Evolutionary conservation across 2,329 filamentous ascomycete genomes (phyloP).

Genomic region (Botryotinia calthae): DNA sequence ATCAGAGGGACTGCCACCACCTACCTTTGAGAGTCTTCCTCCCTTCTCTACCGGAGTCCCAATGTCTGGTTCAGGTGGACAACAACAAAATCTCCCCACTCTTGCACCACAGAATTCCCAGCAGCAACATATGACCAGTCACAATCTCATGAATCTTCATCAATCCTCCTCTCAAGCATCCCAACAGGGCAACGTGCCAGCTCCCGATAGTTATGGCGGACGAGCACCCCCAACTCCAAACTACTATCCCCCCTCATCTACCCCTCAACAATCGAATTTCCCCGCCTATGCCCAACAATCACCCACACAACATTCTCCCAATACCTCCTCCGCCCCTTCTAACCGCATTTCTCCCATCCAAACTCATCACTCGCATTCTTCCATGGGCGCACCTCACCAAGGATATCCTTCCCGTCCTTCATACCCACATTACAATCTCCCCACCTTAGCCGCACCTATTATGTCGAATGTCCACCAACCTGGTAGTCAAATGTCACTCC

Average conservation of each 20-base stretch:
- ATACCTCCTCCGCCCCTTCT: slow-evolving; percentile 41
- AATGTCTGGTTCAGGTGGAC: slow-evolving; percentile 49
- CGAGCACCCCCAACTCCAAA: slow-evolving; percentile 57
- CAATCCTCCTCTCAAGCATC: slow-evolving; percentile 47
- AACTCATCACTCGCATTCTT: slow-evolving; percentile 39
- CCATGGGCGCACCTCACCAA: slow-evolving; percentile 56
- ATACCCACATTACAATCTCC: slow-evolving; percentile 52
- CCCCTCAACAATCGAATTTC: slow-evolving; percentile 48
- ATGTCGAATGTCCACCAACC: slow-evolving; percentile 79
- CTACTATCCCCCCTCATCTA: slow-evolving; percentile 54
- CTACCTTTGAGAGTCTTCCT: slow-evolving; percentile 65
- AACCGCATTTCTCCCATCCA: slow-evolving; percentile 43
- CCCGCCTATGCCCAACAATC: slow-evolving; percentile 50
- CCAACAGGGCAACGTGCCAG: slow-evolving; percentile 53
- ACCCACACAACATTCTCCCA: slow-evolving; percentile 46
- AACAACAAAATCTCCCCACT: slow-evolving; percentile 41
- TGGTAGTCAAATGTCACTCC: slow-evolving; percentile 67
- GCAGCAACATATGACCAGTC: slow-evolving; percentile 43
- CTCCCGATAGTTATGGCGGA: slow-evolving; percentile 55
- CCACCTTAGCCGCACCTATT: slow-evolving; percentile 64
- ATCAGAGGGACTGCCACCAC: slow-evolving; percentile 61
- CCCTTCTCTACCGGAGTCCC: slow-evolving; percentile 60
- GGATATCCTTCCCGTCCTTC: slow-evolving; percentile 50
- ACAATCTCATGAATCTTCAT: slow-evolving; percentile 49
- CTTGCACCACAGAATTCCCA: slow-evolving; percentile 38